phyloP scores from a whole-genome alignment of 176 grass and related monocot genomes.

The Eleusine indica region DNA sequence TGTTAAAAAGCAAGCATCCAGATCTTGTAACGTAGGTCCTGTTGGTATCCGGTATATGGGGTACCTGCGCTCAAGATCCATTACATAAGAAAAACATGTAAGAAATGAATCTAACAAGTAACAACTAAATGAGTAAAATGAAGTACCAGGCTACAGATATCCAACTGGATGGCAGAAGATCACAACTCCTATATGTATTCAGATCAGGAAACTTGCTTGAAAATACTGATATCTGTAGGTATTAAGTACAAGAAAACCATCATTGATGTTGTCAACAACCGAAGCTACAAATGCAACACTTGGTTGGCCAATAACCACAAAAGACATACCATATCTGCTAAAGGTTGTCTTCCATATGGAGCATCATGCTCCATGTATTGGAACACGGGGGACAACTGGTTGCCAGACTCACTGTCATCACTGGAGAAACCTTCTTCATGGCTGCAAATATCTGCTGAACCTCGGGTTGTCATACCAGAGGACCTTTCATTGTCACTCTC shows the following conservation, averaged over 20 bases:
- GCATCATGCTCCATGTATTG: conserved; percentile 71
- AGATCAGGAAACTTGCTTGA: conserved; percentile 66
- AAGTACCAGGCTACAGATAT: conserved; percentile 88
- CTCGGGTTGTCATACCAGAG: conserved; percentile 13
- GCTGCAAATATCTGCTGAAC: conserved; percentile 35
- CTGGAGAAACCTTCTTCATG: conserved; percentile 58
- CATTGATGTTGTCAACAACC: background rate
- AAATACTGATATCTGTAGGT: conserved; percentile 65
- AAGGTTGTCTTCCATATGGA: conserved; percentile 85
- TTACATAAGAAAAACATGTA: conserved; percentile 24
- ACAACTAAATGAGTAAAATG: conserved; percentile 21
- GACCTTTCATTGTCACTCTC: conserved; percentile 48
- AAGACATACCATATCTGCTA: conserved; percentile 71
- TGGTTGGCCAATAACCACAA: conserved; percentile 9
- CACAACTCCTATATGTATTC: conserved; percentile 64
- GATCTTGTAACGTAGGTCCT: conserved; percentile 68
- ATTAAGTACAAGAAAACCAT: conserved; percentile 20
- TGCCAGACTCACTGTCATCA: conserved; percentile 43
- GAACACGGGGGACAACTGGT: conserved; percentile 51
- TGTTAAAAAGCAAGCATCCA: conserved; percentile 86
- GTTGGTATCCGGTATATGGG: conserved; percentile 88
- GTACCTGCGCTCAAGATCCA: conserved; percentile 56
- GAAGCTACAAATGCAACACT: background rate
- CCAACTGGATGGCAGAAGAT: conserved; percentile 79
- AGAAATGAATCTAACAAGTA: conserved; percentile 9